Evolutionary conservation across 129 eudicot species (phyloP).

Genomic region (Centaurea solstitialis): DNA sequence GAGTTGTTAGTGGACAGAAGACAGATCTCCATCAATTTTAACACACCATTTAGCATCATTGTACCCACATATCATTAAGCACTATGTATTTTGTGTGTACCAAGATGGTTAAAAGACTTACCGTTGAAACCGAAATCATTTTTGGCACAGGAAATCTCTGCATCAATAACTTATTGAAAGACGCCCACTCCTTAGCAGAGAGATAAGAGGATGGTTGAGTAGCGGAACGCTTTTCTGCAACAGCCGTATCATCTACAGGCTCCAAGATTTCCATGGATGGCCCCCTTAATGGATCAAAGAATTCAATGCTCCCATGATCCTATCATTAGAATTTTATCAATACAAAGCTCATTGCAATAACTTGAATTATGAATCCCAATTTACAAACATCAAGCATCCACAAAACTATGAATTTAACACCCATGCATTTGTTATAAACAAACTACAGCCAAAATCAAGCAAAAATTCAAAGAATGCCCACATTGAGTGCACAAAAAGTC

Average conservation of each 20-base stretch:
- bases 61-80: background rate
- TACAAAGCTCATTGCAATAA: background rate
- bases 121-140: constrained; percentile 58
- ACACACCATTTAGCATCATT: background rate
- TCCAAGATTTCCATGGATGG: constrained; percentile 15
- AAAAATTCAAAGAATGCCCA: background rate
- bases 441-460: background rate
- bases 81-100: background rate
- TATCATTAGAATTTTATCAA: constrained; percentile 15
- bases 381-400: constrained; percentile 1
- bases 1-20: background rate
- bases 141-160: constrained; percentile 71
- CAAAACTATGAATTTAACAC: background rate
- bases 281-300: constrained; percentile 65
- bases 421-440: background rate
- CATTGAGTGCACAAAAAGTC: background rate
- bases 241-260: constrained; percentile 24
- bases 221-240: constrained; percentile 34
- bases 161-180: constrained; percentile 66
- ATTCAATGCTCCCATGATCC: constrained; percentile 48
- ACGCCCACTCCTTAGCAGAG: constrained; percentile 61
- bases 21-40: background rate
- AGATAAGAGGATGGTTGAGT: constrained; percentile 26
- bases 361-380: background rate
- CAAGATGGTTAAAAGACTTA: constrained; percentile 28